Base-by-base conservation (phyloP, 495 filamentous ascomycete species). In the Hyaloscypha finlandica region DNA sequence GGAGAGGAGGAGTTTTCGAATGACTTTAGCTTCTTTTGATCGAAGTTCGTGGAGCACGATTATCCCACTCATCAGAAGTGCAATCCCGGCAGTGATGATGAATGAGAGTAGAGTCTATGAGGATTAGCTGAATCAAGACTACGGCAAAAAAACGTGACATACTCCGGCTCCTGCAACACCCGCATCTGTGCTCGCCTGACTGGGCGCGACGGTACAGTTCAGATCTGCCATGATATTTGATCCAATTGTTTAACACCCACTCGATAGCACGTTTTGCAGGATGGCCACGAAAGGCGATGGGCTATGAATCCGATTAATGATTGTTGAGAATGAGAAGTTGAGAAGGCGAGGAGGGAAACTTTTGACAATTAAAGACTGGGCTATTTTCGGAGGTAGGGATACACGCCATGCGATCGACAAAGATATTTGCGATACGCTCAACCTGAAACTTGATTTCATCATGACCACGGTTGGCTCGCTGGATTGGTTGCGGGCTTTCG, bases 81-180 rank as follows among this genome's bases (percentile, higher is more conserved):
- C 61, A 37, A 86, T 71, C 32, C 78, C 77, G 61, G 84, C 84
- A 8, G 85, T 87, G 57, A 86, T 79, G 63, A 85, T 83, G 74
- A 85, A 88, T 53, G 85, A 85, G 65, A 88, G 81, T 59, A 88
- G 81, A 68, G 83, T 80, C 84, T 86, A 55, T 35, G 42, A 52
- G 30, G 25, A n/a, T 58, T 61, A 68, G 53, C 61, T 32, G 33
- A 30, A 42, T 20, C n/a, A 33, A 6, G 6, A 55, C 25, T 61
- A 56, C 25, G 33, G 14, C 3, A 51, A 5, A 16, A 25, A 9
- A 33, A 37, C 20, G 57, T 59, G 6, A 78, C 83, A 71, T 80
- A 87, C 84, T 64, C 85, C 85, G 51, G 80, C 77, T 45, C 85
- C 85, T 14, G 84, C 84, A 48, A 88, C 83, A 68, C 84, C 85